Evolutionary conservation across 768 basidiomycete genomes (phyloP).

Genomic region (Hortiboletus campestris): DNA sequence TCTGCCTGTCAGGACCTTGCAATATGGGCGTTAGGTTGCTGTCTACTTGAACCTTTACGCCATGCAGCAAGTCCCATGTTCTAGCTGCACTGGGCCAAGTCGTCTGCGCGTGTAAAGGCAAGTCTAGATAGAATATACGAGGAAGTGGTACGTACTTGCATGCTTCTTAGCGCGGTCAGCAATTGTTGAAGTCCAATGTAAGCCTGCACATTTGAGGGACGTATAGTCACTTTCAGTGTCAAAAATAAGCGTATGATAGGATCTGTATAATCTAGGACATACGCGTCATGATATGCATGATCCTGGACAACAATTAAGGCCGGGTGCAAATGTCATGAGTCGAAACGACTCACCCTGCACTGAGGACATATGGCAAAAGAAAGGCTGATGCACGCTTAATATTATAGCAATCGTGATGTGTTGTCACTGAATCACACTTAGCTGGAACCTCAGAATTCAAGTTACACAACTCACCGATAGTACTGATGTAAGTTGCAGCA

Average conservation of each 20-base stretch:
- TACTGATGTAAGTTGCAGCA: constrained; percentile 69
- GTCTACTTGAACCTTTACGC: constrained; percentile 57
- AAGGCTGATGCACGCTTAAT: constrained; percentile 62
- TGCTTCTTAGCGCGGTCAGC: constrained; percentile 59
- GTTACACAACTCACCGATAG: constrained; percentile 47
- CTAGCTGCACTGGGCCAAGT: constrained; percentile 72
- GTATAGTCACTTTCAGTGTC: constrained; percentile 54
- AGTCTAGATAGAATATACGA: constrained; percentile 1
- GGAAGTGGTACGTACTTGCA: constrained; percentile 50
- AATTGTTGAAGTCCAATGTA: constrained; percentile 63
- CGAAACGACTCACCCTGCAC: constrained; percentile 57
- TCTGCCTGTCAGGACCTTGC: constrained; percentile 45
- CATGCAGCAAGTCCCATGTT: constrained; percentile 64
- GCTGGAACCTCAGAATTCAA: neutral
- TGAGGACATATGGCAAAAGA: constrained; percentile 66
- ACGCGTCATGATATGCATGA: constrained; percentile 80
- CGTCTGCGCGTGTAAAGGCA: constrained; percentile 37
- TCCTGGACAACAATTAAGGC: constrained; percentile 39
- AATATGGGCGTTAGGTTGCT: constrained; percentile 36
- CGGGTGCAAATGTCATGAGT: neutral
- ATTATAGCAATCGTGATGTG: constrained; percentile 59
- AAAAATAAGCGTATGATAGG: constrained; percentile 10
- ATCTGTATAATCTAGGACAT: constrained; percentile 24
- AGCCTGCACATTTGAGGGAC: constrained; percentile 70
- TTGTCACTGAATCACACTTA: constrained; percentile 40